Percentiles rank a stretch among this genome's conserved stretches.
Evolutionary conservation across 768 basidiomycete species (phyloP).

Genomic region (Pleurotus platypus): DNA sequence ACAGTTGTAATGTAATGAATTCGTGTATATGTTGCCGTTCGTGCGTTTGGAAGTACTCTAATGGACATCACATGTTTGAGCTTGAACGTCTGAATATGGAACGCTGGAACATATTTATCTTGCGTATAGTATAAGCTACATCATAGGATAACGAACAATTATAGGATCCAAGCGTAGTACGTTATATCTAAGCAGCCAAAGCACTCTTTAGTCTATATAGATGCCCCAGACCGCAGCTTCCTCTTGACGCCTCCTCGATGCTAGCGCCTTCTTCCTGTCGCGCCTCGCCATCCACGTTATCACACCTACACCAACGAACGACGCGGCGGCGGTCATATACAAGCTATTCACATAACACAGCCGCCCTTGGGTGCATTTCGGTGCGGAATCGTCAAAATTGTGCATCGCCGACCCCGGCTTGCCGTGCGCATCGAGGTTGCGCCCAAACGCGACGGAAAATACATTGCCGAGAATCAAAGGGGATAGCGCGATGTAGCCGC

Average conservation of each 20-base stretch:
- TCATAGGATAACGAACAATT: too few species aligned
- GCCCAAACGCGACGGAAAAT: constrained; percentile 79
- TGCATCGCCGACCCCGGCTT: not conserved
- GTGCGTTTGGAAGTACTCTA: too few species aligned
- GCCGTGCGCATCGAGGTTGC: constrained; percentile 73
- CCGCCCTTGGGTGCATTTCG: constrained; percentile 53
- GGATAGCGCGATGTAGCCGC: constrained; percentile 73
- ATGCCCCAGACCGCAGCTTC: constrained; percentile 5
- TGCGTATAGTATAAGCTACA: too few species aligned
- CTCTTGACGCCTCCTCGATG: not conserved
- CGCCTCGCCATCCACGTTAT: constrained; percentile 50
- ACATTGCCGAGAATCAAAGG: constrained; percentile 77
- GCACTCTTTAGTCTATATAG: not conserved
- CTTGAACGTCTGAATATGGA: too few species aligned
- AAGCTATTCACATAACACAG: constrained; percentile 60
- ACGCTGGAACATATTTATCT: too few species aligned
- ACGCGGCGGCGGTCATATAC: constrained; percentile 46
- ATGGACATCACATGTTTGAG: too few species aligned
- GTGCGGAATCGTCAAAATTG: constrained; percentile 10
- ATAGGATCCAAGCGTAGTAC: too few species aligned
- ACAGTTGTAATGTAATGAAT: too few species aligned
- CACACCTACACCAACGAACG: constrained; percentile 39
- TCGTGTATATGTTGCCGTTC: too few species aligned
- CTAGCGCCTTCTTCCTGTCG: constrained; percentile 25
- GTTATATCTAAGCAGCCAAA: too few species aligned